Conservation (phyloP, 148 eudicot species). For the Amaranthus hypochondriacus region DNA sequence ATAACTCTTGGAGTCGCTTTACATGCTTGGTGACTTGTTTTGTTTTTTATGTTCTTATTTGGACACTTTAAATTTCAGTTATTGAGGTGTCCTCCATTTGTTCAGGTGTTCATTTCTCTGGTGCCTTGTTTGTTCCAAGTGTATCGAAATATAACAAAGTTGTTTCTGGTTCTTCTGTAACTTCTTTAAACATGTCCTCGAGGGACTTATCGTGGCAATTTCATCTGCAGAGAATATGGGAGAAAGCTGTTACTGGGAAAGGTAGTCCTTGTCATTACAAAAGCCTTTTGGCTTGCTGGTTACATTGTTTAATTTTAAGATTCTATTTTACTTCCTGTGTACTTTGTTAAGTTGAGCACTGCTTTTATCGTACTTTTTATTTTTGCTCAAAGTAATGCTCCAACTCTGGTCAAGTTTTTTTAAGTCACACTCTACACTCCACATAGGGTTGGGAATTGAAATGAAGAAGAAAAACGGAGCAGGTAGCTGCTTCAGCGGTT, state of each 20-base stretch:
- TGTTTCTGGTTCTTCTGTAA: constrained; percentile 51
- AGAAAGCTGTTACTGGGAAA: constrained; percentile 51
- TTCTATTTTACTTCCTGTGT: not conserved
- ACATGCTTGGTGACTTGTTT: not conserved
- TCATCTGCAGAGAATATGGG: constrained; percentile 70
- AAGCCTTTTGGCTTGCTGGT: not conserved
- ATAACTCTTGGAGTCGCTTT: not conserved
- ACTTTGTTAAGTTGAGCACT: not conserved
- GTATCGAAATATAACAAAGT: constrained; percentile 76
- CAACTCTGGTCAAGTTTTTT: too few relatives aligned
- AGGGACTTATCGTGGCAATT: constrained; percentile 74
- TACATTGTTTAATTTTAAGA: constrained; percentile 2
- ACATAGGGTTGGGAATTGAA: too few relatives aligned
- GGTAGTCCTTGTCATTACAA: constrained; percentile 29
- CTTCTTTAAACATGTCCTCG: constrained; percentile 32
- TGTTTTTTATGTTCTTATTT: not conserved
- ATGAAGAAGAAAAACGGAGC: too few relatives aligned
- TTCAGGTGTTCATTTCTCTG: constrained; percentile 67
- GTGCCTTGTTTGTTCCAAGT: constrained; percentile 79
- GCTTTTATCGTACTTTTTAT: not conserved
- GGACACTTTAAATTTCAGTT: not conserved
- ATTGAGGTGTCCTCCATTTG: not conserved
- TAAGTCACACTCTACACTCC: too few relatives aligned
- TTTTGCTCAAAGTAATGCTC: not conserved
- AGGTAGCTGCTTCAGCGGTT: too few relatives aligned